Conservation (phyloP, 148 eudicot genomes). For the Chenopodium berlandieri region DNA sequence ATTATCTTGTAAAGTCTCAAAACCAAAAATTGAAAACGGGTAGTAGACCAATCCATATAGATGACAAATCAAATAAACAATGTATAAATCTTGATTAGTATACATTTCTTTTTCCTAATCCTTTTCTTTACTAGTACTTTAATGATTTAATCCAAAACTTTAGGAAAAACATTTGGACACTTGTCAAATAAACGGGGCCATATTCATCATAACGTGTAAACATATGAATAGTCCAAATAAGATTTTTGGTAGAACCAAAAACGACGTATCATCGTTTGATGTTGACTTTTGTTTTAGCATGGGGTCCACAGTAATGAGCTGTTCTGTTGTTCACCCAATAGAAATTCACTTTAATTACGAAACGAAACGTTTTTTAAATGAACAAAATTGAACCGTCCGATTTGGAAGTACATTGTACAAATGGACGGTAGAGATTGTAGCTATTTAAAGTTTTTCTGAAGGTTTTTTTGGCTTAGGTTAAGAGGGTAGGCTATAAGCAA, state of each 20-base stretch:
- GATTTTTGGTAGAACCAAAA: not conserved
- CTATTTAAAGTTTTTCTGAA: too few relatives aligned
- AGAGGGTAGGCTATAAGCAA: not conserved
- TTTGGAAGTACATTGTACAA: not conserved
- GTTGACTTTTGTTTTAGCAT: conserved; percentile 4
- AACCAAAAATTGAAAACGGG: too few relatives aligned
- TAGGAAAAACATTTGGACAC: conserved; percentile 1
- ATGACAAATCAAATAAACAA: not conserved
- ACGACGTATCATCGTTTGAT: conserved; percentile 12
- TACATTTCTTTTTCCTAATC: not conserved
- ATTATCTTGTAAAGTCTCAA: too few relatives aligned
- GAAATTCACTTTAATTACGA: not conserved
- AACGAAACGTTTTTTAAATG: not conserved
- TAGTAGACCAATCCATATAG: not conserved
- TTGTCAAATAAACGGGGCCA: not conserved
- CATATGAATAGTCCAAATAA: not conserved
- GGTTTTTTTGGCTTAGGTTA: not conserved
- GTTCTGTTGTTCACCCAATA: not conserved
- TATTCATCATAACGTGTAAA: not conserved
- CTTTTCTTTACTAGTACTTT: conserved; percentile 1
- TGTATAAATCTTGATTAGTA: not conserved
- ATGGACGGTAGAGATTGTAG: not conserved
- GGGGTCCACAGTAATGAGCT: conserved; percentile 11
- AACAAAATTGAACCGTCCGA: not conserved
- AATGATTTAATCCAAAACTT: conserved; percentile 14